Evolutionary conservation across 495 filamentous ascomycete species (phyloP).

Genomic region (Penicillium canescens): DNA sequence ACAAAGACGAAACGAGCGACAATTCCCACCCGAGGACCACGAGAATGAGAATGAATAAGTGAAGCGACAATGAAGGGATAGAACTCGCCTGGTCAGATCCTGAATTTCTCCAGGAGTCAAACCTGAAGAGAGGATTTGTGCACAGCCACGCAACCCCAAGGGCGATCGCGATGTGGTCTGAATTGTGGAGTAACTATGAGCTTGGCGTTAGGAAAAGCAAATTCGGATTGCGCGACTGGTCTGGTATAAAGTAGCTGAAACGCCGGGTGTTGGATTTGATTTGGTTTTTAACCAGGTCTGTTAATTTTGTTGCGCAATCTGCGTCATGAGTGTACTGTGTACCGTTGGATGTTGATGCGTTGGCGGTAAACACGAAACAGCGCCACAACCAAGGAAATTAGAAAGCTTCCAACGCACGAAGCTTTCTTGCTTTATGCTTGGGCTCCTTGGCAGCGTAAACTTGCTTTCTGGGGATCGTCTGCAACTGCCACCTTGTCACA

Average conservation of each 20-base stretch:
- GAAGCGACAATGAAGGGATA: slow-evolving; percentile 2
- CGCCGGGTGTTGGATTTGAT: not conserved
- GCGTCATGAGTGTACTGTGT: not conserved
- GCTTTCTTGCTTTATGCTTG: slow-evolving; percentile 3
- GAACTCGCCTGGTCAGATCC: not conserved
- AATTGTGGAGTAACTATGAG: not conserved
- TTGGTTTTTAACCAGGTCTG: not conserved
- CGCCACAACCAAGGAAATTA: not conserved
- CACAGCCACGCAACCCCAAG: slow-evolving; percentile 4
- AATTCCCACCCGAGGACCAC: not conserved
- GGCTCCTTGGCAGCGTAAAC: slow-evolving; percentile 2
- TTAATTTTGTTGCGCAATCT: not conserved
- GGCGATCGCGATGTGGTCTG: slow-evolving; percentile 2
- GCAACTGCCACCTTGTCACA: not conserved
- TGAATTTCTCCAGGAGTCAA: not conserved
- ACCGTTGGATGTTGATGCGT: not conserved
- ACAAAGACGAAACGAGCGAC: slow-evolving; percentile 5
- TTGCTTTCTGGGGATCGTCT: not conserved
- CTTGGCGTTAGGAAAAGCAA: slow-evolving; percentile 1
- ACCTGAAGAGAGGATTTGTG: not conserved
- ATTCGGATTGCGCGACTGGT: not conserved
- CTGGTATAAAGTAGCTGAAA: not conserved
- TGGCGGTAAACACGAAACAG: not conserved
- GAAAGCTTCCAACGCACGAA: slow-evolving; percentile 2
- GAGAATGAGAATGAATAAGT: not conserved